A percentile compares a stretch with the other conserved stretches of the same genome.
Evolutionary conservation across 2,329 filamentous ascomycete species (phyloP).

Genomic region (Zymoseptoria crescenta): DNA sequence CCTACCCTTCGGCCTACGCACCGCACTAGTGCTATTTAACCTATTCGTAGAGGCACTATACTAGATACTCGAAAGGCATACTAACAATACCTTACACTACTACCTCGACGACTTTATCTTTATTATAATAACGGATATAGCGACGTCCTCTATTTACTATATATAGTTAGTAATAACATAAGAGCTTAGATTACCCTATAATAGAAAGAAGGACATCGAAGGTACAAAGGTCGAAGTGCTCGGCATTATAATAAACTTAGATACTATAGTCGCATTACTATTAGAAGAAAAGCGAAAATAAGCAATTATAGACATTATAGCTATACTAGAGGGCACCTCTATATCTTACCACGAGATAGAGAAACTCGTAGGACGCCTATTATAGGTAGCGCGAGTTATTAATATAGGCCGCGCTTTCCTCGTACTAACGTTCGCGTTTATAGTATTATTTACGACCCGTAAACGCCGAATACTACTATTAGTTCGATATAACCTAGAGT

Average conservation of each 20-base stretch:
- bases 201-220: neutral
- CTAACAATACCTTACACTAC: neutral
- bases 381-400: neutral
- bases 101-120: constrained; percentile 2
- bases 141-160: neutral
- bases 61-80: neutral
- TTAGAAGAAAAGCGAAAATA: neutral
- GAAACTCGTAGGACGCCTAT: neutral
- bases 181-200: neutral
- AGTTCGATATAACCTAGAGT: neutral
- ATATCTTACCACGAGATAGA: neutral
- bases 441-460: neutral
- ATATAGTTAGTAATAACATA: neutral
- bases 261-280: neutral
- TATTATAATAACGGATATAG: neutral
- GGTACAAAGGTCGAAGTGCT: neutral
- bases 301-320: neutral
- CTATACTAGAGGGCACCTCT: neutral
- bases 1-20: neutral
- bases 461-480: neutral
- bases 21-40: neutral
- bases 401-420: neutral
- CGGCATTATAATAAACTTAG: neutral
- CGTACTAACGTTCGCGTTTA: neutral
- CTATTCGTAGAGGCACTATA: constrained; percentile 1